Evolutionary conservation across 176 grass and related monocot species (phyloP).

Genomic region (Oryza meridionalis): DNA sequence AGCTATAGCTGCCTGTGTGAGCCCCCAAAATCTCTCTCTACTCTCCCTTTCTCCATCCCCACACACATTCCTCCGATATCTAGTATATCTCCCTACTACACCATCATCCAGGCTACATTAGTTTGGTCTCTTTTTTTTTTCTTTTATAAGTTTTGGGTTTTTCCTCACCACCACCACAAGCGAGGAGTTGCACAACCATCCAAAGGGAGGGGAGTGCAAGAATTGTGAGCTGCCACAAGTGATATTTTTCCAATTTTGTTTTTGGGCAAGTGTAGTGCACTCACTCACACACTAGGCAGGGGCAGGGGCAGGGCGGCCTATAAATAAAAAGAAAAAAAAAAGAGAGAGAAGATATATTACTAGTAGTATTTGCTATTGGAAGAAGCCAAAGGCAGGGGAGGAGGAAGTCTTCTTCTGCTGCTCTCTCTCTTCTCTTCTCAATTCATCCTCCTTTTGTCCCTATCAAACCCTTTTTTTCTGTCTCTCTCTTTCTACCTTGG

Average conservation of each 20-base stretch:
- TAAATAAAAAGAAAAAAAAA: neutral
- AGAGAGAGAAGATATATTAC: neutral
- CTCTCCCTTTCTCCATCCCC: neutral
- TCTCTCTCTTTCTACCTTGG: slow-evolving; percentile 1
- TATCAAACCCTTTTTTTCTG: slow-evolving; percentile 37
- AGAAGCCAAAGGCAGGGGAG: slow-evolving; percentile 34
- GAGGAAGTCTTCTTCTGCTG: neutral
- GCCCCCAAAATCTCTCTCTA: slow-evolving; percentile 28
- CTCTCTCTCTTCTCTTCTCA: slow-evolving; percentile 6
- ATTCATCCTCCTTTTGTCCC: slow-evolving; percentile 55
- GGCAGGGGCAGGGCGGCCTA: neutral
- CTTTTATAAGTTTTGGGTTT: neutral
- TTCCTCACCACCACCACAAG: neutral
- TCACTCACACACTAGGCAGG: neutral
- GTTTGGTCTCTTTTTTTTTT: neutral
- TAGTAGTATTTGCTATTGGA: slow-evolving; percentile 38
- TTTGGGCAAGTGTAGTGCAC: slow-evolving; percentile 8
- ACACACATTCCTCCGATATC: neutral
- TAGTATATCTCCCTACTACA: neutral
- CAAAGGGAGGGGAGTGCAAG: neutral
- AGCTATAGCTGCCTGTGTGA: neutral
- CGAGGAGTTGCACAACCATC: neutral
- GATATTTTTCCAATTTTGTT: neutral
- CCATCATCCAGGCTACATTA: neutral
- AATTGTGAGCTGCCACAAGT: slow-evolving; percentile 16